phyloP scores from a whole-genome alignment of 495 filamentous ascomycete species.

The Penicillium taxi region DNA sequence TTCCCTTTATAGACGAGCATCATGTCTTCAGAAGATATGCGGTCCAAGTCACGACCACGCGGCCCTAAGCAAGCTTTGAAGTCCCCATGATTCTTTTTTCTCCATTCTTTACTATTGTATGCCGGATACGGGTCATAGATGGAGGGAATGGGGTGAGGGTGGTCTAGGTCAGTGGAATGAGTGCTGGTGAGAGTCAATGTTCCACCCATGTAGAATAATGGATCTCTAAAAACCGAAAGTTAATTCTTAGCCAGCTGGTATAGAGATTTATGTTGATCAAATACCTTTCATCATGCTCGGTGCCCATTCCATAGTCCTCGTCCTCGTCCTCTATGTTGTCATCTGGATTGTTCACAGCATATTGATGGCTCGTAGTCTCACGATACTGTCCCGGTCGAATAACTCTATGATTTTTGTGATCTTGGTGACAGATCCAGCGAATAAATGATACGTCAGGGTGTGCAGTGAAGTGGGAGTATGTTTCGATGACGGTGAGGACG shows the following conservation, averaged over 20 bases:
- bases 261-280: not conserved
- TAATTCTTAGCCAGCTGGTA: not conserved
- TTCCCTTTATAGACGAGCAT: constrained; percentile 37
- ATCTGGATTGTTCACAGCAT: not conserved
- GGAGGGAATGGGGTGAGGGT: constrained; percentile 15
- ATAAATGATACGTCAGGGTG: constrained; percentile 5
- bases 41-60: constrained; percentile 35
- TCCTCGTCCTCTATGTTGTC: constrained; percentile 12
- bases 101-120: constrained; percentile 42
- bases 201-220: constrained; percentile 21
- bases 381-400: constrained; percentile 19
- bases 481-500: constrained; percentile 7
- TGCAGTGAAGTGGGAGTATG: constrained; percentile 1
- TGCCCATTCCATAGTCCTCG: constrained; percentile 14
- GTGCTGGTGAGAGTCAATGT: constrained; percentile 21
- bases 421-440: not conserved
- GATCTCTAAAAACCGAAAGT: constrained; percentile 8
- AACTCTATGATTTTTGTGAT: not conserved
- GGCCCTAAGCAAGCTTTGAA: constrained; percentile 41
- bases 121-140: constrained; percentile 46
- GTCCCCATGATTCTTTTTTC: constrained; percentile 30
- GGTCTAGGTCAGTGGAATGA: not conserved
- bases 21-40: constrained; percentile 37
- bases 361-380: not conserved
- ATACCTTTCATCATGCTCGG: constrained; percentile 12